Evolutionary conservation across 2,329 filamentous ascomycete species (phyloP), one percentile per base, ranked within the genome.

Genomic region (Pseudocercospora fuligena): DNA sequence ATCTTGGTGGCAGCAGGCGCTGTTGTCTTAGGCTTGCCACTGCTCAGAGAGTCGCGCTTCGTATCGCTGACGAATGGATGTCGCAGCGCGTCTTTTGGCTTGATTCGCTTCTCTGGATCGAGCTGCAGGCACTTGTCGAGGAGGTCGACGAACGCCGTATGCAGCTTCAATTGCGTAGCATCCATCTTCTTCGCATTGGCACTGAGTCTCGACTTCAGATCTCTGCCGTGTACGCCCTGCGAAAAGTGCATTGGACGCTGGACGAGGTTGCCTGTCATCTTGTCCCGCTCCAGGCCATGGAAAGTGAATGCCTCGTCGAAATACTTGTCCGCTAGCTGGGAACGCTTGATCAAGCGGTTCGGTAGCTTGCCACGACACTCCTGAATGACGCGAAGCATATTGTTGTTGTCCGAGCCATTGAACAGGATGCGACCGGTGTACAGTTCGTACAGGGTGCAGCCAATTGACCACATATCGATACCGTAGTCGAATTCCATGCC

Each of bases 381-480:
- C 89, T 97, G 97, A 73, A 99, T 97, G 21, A 91, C 90, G 70
- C 92, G 92, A 67, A 99, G 87, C 95, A 99, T 99, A 82, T 97
- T 93, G 77, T 99, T 99, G 83, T 99, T 99, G 81, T 92, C 95
- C 70, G 92, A 88, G 66, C 95, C 95, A 0, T 93, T 93, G 78
- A 99, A 99, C 33, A 99, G 85, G 65, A 99, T 98, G 79, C 97
- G 97, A 75, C 95, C 95, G 0, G 95, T 98, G 82, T 97, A 98
- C 47, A 99, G 85, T 81, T 99, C 95, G 79, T 97, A 99, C 31
- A 98, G 85, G 0, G 95, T 99, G 81, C 95, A 99, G 43, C 95
- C 96, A 71, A 98, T 93, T 7, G 94, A 96, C 95, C 95, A 99
- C 85, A 97, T 92, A 79, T 99, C 95, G 71, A 98, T 92, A 7